A percentile compares a stretch with the other conserved stretches of the same genome.
Conservation (phyloP, 371 early-diverging fungal species). For the Capillidium heterosporum region DNA sequence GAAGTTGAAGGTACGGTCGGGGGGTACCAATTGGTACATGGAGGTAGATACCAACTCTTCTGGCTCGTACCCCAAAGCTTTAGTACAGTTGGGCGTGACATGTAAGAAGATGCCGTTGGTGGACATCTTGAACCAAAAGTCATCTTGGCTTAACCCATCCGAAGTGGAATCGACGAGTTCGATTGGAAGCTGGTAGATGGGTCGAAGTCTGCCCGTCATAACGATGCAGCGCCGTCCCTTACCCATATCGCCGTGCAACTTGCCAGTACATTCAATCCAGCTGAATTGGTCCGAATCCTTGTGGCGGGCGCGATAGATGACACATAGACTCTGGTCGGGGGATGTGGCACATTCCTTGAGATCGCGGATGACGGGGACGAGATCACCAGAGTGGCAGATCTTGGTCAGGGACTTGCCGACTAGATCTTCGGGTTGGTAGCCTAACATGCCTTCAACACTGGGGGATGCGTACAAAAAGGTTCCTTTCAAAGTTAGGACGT, state of each 20-base stretch:
- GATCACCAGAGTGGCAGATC: constrained; percentile 39
- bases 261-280: constrained; percentile 41
- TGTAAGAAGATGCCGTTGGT: constrained; percentile 34
- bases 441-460: constrained; percentile 20
- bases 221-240: constrained; percentile 41
- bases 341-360: constrained; percentile 20
- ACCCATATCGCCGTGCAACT: constrained; percentile 25
- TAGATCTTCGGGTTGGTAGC: constrained; percentile 30
- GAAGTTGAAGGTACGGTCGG: constrained; percentile 25
- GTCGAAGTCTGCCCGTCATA: constrained; percentile 27
- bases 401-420: constrained; percentile 28
- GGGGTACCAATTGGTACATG: constrained; percentile 29
- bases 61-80: constrained; percentile 14
- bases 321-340: constrained; percentile 24
- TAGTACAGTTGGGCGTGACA: constrained; percentile 17
- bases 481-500: constrained; percentile 40
- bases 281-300: constrained; percentile 31
- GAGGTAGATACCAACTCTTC: constrained; percentile 24
- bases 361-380: constrained; percentile 40
- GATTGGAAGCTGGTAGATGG: constrained; percentile 17
- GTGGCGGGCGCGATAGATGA: constrained; percentile 35
- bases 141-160: no score
- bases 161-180: no score
- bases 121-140: constrained; percentile 42
- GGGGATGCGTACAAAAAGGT: constrained; percentile 37